A percentile compares a stretch with the other conserved stretches of the same genome.
phyloP scores from a whole-genome alignment of 352 stramenopile genomes.

The Globisporangium lucens region DNA sequence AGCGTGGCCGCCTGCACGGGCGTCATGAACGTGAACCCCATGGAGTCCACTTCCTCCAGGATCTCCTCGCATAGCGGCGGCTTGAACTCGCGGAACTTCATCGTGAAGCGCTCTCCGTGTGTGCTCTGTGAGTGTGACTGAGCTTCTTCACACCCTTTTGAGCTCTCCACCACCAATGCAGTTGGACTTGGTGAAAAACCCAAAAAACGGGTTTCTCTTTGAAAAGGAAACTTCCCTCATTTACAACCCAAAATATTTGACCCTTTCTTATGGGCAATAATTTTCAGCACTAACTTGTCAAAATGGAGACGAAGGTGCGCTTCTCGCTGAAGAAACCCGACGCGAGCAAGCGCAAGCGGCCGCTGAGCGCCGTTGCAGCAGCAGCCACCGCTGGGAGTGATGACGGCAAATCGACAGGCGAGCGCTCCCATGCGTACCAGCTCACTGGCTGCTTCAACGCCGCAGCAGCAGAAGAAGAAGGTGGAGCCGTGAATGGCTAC shows the following conservation, averaged over 20 bases:
- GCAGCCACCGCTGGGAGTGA: neutral
- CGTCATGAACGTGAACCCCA: conserved; percentile 90
- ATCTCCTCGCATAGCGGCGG: conserved; percentile 73
- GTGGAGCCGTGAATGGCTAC: neutral
- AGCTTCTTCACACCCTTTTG: neutral
- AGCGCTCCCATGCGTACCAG: neutral
- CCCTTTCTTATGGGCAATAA: no score
- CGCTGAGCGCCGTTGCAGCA: neutral
- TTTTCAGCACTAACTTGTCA: neutral
- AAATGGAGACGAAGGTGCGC: conserved; percentile 21
- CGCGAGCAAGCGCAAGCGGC: conserved; percentile 24
- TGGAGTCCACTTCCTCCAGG: conserved; percentile 60
- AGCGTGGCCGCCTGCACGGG: conserved; percentile 91
- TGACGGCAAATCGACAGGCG: no score
- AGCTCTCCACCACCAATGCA: conserved; percentile 9
- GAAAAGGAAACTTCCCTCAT: no score
- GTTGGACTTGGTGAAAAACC: neutral
- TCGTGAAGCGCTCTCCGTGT: conserved; percentile 14
- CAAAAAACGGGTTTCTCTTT: no score
- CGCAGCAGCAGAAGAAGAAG: conserved; percentile 9
- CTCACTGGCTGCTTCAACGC: conserved; percentile 13
- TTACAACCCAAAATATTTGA: no score
- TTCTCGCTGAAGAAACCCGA: conserved; percentile 26
- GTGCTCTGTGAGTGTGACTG: neutral
- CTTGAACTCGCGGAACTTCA: conserved; percentile 84